These are phyloP conservation scores for Galerina marginata DNA, from an alignment of 768 basidiomycete genomes.

Conservation along the genomic window DNA sequence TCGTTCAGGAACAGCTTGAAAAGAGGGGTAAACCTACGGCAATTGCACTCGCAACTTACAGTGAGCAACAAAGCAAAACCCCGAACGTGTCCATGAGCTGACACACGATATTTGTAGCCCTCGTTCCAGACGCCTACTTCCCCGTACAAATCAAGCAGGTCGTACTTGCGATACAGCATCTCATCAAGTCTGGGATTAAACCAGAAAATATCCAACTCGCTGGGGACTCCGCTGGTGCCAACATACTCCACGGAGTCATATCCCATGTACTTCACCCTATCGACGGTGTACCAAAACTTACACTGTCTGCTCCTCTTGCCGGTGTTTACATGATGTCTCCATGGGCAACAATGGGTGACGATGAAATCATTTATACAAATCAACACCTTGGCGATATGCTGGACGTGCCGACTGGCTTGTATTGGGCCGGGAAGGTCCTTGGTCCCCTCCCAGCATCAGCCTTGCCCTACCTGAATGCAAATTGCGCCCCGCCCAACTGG, in stretches of 20 bases:
- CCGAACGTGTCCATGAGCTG: neutral
- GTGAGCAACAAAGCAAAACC: neutral
- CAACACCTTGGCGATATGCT: conserved; percentile 25
- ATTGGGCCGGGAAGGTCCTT: conserved; percentile 23
- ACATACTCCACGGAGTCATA: conserved; percentile 41
- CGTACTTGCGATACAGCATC: conserved; percentile 33
- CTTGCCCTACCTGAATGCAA: conserved; percentile 28
- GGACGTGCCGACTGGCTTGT: neutral
- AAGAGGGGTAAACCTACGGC: conserved; percentile 16
- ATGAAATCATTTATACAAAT: conserved; percentile 17
- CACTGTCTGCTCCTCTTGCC: conserved; percentile 28
- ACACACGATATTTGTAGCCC: conserved; percentile 21
- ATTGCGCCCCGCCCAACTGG: conserved; percentile 32
- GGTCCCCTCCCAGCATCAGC: conserved; percentile 16
- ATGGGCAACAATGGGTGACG: conserved; percentile 37
- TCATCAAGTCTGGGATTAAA: conserved; percentile 34
- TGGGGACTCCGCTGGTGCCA: conserved; percentile 48
- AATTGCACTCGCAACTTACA: conserved; percentile 24
- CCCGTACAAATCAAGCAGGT: conserved; percentile 40
- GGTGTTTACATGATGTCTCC: conserved; percentile 46
- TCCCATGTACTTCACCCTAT: conserved; percentile 44
- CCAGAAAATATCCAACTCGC: conserved; percentile 38
- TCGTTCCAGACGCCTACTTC: conserved; percentile 38
- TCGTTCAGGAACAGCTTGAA: conserved; percentile 24
- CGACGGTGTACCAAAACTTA: conserved; percentile 27